Conservation (phyloP, 2,329 filamentous ascomycete species). For the Thielaviopsis euricoi region DNA sequence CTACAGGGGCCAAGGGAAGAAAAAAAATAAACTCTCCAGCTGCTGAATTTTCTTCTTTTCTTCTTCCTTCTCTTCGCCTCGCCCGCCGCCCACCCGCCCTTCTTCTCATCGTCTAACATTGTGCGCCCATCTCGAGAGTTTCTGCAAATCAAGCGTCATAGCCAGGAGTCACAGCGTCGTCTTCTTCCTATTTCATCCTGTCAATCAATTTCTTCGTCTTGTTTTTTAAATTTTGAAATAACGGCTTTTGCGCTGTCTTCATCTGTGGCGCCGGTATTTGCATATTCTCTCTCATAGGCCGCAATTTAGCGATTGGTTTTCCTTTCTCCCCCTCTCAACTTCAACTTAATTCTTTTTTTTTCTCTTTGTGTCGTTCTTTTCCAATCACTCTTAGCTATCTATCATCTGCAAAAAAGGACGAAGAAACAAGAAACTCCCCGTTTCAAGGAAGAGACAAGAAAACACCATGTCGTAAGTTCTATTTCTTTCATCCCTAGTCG, state of each 20-base stretch:
- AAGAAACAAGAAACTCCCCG: background rate
- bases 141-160: background rate
- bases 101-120: background rate
- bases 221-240: background rate
- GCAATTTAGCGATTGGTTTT: background rate
- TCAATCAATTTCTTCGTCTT: background rate
- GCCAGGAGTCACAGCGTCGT: background rate
- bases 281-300: background rate
- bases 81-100: too few species aligned
- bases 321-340: background rate
- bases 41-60: background rate
- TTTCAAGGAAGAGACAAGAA: background rate
- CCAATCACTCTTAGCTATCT: background rate
- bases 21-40: background rate
- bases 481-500: background rate
- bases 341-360: background rate
- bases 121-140: background rate
- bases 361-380: too few species aligned
- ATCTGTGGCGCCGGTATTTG: background rate
- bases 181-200: background rate
- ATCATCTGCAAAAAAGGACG: background rate
- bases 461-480: background rate
- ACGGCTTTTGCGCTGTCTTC: background rate
- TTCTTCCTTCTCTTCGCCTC: background rate
- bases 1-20: background rate